phyloP scores from a whole-genome alignment of 192 early-diverging fungal species.

The Coemansia sp. region DNA sequence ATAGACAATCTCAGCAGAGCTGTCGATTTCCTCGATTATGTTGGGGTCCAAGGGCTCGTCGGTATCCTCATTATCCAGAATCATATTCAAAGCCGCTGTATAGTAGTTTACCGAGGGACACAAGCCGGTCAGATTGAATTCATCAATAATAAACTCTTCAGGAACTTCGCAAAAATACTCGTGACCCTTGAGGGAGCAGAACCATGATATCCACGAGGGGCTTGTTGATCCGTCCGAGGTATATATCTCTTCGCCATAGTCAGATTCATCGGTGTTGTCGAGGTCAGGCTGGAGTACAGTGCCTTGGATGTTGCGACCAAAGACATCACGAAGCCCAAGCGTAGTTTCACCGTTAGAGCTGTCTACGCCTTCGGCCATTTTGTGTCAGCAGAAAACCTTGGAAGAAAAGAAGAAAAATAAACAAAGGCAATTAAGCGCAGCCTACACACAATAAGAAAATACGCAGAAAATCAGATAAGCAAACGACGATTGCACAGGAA shows the following conservation, averaged over 20 bases:
- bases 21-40: slow-evolving; percentile 75
- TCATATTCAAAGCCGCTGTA: slow-evolving; percentile 92
- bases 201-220: slow-evolving; percentile 77
- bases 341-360: slow-evolving; percentile 20
- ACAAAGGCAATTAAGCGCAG: background rate
- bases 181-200: slow-evolving; percentile 70
- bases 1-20: slow-evolving; percentile 89
- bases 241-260: slow-evolving; percentile 45
- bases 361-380: slow-evolving; percentile 42
- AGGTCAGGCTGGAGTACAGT: slow-evolving; percentile 31
- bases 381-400: slow-evolving; percentile 16
- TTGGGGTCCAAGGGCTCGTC: slow-evolving; percentile 59
- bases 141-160: slow-evolving; percentile 87
- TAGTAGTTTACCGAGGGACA: slow-evolving; percentile 78
- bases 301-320: slow-evolving; percentile 13
- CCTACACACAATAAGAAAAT: slow-evolving; percentile 6
- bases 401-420: background rate
- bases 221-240: slow-evolving; percentile 45
- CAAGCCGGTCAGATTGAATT: slow-evolving; percentile 97
- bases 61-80: slow-evolving; percentile 81
- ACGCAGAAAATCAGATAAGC: background rate
- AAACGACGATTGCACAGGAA: too few species aligned
- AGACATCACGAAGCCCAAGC: slow-evolving; percentile 4
- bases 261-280: slow-evolving; percentile 49
- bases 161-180: slow-evolving; percentile 78